Conservation (phyloP, 371 early-diverging fungal genomes). For the Rhizopus delemar region DNA sequence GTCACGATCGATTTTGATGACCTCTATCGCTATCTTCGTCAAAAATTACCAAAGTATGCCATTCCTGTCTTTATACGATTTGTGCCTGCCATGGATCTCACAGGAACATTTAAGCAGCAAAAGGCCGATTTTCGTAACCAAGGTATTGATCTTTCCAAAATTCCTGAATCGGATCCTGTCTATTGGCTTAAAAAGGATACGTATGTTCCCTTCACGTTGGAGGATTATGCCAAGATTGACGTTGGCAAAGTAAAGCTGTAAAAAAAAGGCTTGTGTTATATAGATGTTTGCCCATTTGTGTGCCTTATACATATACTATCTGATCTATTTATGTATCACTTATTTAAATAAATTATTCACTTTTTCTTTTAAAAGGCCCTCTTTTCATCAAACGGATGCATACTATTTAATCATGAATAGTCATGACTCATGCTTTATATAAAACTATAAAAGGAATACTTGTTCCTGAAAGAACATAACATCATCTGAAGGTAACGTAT, state of each 20-base stretch:
- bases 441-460: too few species aligned
- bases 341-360: too few species aligned
- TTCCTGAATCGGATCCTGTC: constrained; percentile 41
- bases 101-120: constrained; percentile 60
- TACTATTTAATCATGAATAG: too few species aligned
- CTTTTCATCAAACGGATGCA: too few species aligned
- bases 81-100: constrained; percentile 46
- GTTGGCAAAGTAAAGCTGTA: constrained; percentile 31
- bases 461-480: too few species aligned
- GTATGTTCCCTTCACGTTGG: constrained; percentile 49
- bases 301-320: too few species aligned
- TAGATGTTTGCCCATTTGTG: too few species aligned
- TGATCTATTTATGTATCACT: too few species aligned
- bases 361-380: too few species aligned
- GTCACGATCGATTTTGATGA: constrained; percentile 29
- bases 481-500: too few species aligned
- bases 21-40: constrained; percentile 36
- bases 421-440: too few species aligned
- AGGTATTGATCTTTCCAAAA: constrained; percentile 42
- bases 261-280: neutral
- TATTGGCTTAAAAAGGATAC: constrained; percentile 48
- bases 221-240: constrained; percentile 23
- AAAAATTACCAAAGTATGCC: constrained; percentile 63
- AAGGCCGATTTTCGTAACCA: constrained; percentile 52
- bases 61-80: constrained; percentile 61